Conservation (phyloP, 139 green algal genomes). For the Parachlorella kessleri region DNA sequence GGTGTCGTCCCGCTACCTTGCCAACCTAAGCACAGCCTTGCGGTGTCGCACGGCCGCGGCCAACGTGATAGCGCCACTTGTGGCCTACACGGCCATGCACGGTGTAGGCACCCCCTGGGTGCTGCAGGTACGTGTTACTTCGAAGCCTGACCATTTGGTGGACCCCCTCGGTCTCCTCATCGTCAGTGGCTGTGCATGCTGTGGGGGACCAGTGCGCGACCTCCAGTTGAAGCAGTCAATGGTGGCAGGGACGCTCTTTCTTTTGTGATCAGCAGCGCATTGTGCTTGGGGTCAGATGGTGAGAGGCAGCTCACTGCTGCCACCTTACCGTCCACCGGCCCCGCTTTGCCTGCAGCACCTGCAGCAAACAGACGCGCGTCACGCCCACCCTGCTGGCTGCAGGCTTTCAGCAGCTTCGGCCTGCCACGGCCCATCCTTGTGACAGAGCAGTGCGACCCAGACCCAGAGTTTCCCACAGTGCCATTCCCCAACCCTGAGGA, state of each 20-base stretch:
- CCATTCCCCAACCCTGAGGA: conserved; percentile 84
- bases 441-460: conserved; percentile 57
- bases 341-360: no score
- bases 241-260: no score
- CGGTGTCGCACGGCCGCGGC: conserved; percentile 16
- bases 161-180: no score
- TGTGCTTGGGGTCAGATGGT: no score
- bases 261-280: no score
- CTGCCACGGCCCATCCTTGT: conserved; percentile 59
- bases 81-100: conserved; percentile 80
- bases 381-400: not conserved
- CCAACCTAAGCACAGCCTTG: conserved; percentile 27
- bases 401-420: conserved; percentile 53
- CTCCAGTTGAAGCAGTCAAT: no score
- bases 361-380: no score
- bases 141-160: no score
- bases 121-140: conserved; percentile 2
- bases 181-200: no score
- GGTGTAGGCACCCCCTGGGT: conserved; percentile 64
- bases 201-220: no score
- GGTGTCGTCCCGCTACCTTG: conserved; percentile 57
- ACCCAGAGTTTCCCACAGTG: conserved; percentile 77
- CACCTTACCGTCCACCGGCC: no score
- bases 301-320: no score
- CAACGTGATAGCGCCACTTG: conserved; percentile 32